These are phyloP conservation scores for Pseudoturritis turrita DNA, from an alignment of 345 rosid species.

Conservation along the genomic window DNA sequence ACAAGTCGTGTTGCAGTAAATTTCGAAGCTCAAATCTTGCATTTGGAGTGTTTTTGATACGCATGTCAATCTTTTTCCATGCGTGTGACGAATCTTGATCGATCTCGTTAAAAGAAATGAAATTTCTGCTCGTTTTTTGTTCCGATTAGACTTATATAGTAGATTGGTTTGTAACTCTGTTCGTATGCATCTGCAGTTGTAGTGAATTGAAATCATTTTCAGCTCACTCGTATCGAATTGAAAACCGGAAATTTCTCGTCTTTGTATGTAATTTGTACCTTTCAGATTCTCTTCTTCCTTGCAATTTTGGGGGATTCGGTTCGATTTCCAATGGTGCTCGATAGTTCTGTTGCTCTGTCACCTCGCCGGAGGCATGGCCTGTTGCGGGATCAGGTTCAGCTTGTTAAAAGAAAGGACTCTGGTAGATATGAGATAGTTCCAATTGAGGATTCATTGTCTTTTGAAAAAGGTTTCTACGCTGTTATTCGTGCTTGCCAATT, in stretches of 20 bases:
- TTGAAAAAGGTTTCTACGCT: slow-evolving; percentile 88
- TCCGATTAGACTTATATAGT: background rate
- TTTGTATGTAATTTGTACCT: background rate
- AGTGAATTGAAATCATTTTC: background rate
- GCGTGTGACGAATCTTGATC: slow-evolving; percentile 2
- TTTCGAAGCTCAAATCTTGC: background rate
- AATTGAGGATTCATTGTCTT: slow-evolving; percentile 69
- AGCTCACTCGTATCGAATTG: background rate
- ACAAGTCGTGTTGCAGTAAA: background rate
- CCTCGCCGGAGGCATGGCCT: slow-evolving; percentile 84
- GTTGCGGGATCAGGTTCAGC: slow-evolving; percentile 81
- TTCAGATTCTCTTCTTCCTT: background rate
- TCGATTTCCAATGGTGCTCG: slow-evolving; percentile 53
- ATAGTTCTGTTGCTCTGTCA: slow-evolving; percentile 50
- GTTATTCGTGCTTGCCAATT: slow-evolving; percentile 93
- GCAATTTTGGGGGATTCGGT: background rate
- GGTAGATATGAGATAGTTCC: slow-evolving; percentile 82
- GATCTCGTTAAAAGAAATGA: background rate
- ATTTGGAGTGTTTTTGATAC: background rate
- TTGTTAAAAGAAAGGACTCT: slow-evolving; percentile 64
- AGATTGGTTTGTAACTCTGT: background rate
- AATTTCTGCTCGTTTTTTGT: background rate
- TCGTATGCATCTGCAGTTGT: background rate
- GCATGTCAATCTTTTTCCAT: background rate
- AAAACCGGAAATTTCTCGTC: background rate